Conservation (phyloP, 805 yeast species). For the Candida andamanensis region DNA sequence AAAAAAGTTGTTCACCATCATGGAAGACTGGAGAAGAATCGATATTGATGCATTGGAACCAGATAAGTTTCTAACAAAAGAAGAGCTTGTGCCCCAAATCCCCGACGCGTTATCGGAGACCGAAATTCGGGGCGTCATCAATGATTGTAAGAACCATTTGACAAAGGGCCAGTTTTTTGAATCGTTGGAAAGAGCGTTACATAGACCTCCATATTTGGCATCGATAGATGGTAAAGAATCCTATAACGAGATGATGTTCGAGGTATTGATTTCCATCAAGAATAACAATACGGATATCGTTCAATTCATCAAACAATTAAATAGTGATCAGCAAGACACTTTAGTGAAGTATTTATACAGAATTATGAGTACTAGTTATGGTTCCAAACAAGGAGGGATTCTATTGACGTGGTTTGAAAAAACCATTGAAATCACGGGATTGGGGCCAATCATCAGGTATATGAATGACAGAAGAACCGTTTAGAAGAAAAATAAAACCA, state of each 20-base stretch:
- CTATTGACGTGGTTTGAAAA: conserved; percentile 90
- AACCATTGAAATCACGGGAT: conserved; percentile 76
- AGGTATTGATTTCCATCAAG: conserved; percentile 49
- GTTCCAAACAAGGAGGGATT: conserved; percentile 82
- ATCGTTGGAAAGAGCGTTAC: conserved; percentile 61
- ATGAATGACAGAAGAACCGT: conserved; percentile 82
- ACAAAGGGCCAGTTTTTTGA: conserved; percentile 68
- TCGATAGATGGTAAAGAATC: conserved; percentile 49
- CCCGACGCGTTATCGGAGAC: conserved; percentile 34
- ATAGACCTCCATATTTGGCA: conserved; percentile 80
- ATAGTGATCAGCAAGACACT: conserved; percentile 63
- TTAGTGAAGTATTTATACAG: conserved; percentile 81
- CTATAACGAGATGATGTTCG: conserved; percentile 51
- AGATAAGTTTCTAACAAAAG: conserved; percentile 60
- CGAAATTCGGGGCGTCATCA: conserved; percentile 51
- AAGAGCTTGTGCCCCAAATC: conserved; percentile 56
- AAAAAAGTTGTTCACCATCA: too few relatives aligned
- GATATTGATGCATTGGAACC: conserved; percentile 90
- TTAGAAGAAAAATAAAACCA: too few relatives aligned
- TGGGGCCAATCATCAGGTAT: conserved; percentile 83
- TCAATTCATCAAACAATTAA: conserved; percentile 52
- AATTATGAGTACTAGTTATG: conserved; percentile 72
- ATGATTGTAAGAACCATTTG: conserved; percentile 55
- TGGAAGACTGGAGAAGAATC: conserved; percentile 89
- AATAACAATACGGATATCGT: conserved; percentile 68